Conservation (phyloP, 148 eudicot species). For the Chenopodium quinoa region DNA sequence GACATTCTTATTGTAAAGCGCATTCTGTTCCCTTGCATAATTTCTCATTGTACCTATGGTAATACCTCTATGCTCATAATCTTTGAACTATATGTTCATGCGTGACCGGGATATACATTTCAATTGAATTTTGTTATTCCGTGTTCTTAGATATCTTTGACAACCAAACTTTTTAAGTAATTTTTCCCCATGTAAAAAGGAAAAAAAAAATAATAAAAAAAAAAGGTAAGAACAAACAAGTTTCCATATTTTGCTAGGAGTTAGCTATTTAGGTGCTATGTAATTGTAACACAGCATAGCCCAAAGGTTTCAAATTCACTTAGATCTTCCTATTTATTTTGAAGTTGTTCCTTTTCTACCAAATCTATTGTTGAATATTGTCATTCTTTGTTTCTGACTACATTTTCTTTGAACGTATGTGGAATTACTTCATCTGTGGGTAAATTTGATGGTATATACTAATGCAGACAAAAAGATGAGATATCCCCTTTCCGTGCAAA, state of each 20-base stretch:
- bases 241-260: not conserved
- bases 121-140: not conserved
- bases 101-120: too few relatives aligned
- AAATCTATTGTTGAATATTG: not conserved
- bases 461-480: conserved; percentile 54
- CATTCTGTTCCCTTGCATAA: too few relatives aligned
- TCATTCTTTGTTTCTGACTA: not conserved
- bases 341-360: not conserved
- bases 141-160: not conserved
- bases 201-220: too few relatives aligned
- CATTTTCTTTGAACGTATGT: not conserved
- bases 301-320: not conserved
- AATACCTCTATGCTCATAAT: not conserved
- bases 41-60: too few relatives aligned
- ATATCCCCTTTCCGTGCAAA: conserved; percentile 41
- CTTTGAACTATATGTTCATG: not conserved
- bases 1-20: too few relatives aligned
- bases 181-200: not conserved
- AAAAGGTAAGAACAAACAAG: not conserved
- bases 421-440: conserved; percentile 3
- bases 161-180: not conserved
- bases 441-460: conserved; percentile 21
- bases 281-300: not conserved
- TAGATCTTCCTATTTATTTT: not conserved
- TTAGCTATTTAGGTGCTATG: not conserved